A percentile compares a stretch with the other conserved stretches of the same genome.
Conservation (phyloP, 2,329 filamentous ascomycete species). For the Fusarium algeriense region DNA sequence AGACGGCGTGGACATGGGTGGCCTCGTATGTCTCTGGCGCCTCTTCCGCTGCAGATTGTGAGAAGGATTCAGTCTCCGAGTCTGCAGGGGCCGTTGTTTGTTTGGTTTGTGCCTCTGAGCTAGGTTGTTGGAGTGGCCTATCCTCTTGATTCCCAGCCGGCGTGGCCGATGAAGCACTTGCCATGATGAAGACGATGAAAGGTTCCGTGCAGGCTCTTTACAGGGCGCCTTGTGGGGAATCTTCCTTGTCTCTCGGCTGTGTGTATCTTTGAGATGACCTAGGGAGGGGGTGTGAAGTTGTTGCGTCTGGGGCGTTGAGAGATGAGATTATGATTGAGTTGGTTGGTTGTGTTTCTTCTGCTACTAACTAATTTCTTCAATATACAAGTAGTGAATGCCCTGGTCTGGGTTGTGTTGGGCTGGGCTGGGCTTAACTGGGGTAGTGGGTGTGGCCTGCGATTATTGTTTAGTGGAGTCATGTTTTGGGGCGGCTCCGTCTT, state of each 20-base stretch:
- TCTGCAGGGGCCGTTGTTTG: conserved; percentile 3
- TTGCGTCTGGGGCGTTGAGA: conserved; percentile 10
- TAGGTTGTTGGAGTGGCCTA: conserved; percentile 29
- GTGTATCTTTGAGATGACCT: conserved; percentile 1
- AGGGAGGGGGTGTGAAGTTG: conserved; percentile 9
- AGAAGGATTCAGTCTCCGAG: not conserved
- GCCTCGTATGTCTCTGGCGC: conserved; percentile 77
- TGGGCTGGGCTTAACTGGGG: not conserved
- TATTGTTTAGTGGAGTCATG: conserved; percentile 30
- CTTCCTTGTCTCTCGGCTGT: conserved; percentile 1
- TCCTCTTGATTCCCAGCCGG: conserved; percentile 37
- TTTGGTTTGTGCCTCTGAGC: conserved; percentile 29
- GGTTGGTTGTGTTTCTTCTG: conserved; percentile 21
- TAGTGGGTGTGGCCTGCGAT: conserved; percentile 25
- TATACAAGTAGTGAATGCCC: conserved; percentile 28
- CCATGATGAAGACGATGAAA: conserved; percentile 30
- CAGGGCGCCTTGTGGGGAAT: conserved; percentile 19
- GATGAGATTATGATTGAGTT: conserved; percentile 3
- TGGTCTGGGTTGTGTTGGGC: not conserved
- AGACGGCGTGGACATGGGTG: conserved; percentile 90
- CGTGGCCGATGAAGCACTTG: conserved; percentile 44
- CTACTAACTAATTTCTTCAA: conserved; percentile 40
- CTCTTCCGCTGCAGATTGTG: conserved; percentile 42
- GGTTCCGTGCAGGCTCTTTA: conserved; percentile 11
- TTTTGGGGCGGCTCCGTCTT: conserved; percentile 24